A percentile compares a stretch with the other conserved stretches of the same genome.
Conservation (phyloP, 2,329 filamentous ascomycete genomes). For the Ascochyta koolunga region DNA sequence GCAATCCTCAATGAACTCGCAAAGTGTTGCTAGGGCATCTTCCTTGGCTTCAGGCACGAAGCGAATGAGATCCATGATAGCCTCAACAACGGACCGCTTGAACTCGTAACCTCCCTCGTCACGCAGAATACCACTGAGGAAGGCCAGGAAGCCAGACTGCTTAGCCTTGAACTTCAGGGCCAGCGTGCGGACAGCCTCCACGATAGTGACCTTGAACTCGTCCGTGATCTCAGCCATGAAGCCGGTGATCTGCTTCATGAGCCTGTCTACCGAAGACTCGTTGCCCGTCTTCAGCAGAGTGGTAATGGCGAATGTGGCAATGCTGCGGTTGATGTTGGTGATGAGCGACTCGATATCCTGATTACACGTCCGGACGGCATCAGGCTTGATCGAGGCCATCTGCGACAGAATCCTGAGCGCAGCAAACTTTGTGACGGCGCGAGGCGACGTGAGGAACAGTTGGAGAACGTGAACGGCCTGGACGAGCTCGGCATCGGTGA, state of each 20-base stretch:
- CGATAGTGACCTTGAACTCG: conserved; percentile 99
- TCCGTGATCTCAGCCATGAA: conserved; percentile 99
- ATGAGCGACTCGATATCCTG: conserved; percentile 97
- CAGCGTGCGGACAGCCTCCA: conserved; percentile 94
- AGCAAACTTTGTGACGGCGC: conserved; percentile 95
- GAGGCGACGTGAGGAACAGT: conserved; percentile 93
- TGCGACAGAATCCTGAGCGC: conserved; percentile 95
- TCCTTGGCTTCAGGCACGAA: conserved; percentile 89
- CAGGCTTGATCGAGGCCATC: conserved; percentile 95
- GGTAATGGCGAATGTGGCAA: conserved; percentile 97
- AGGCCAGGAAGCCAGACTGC: conserved; percentile 95
- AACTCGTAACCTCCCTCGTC: conserved; percentile 99
- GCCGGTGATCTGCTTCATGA: conserved; percentile 98
- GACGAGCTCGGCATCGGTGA: conserved; percentile 87
- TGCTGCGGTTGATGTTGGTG: conserved; percentile 94
- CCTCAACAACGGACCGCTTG: conserved; percentile 96
- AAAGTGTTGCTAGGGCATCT: conserved; percentile 88
- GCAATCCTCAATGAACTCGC: conserved; percentile 99
- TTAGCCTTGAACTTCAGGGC: conserved; percentile 98
- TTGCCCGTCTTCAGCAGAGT: conserved; percentile 98
- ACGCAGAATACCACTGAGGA: conserved; percentile 93
- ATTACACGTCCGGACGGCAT: conserved; percentile 91
- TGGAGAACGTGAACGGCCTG: conserved; percentile 95
- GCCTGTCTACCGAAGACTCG: conserved; percentile 91
- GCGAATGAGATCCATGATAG: conserved; percentile 99